Conservation (phyloP, 495 filamentous ascomycete species). For the Podospora bellae-mahoneyi region DNA sequence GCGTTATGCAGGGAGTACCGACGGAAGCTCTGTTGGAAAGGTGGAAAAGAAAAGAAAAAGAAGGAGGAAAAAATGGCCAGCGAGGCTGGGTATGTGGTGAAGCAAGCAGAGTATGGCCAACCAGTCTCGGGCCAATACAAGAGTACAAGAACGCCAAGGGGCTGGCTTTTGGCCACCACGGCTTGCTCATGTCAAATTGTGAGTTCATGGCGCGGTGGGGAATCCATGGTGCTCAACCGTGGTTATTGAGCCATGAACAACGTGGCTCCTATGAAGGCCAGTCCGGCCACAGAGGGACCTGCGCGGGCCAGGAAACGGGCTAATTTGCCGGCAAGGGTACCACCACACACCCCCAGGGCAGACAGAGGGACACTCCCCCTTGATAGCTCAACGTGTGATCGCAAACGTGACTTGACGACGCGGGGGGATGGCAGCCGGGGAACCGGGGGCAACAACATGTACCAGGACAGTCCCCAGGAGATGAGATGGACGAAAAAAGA, state of each 20-base stretch:
- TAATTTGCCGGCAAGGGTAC: constrained; percentile 35
- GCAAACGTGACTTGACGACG: constrained; percentile 22
- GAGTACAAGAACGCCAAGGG: constrained; percentile 12
- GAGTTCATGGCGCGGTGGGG: constrained; percentile 32
- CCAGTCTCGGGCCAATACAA: constrained; percentile 23
- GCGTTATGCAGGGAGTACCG: constrained; percentile 26
- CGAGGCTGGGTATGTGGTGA: no score
- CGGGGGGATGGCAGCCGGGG: not conserved
- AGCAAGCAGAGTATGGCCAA: constrained; percentile 13
- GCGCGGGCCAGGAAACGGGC: constrained; percentile 32
- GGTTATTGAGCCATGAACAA: constrained; percentile 37
- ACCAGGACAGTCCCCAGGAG: constrained; percentile 11
- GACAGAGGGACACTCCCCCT: constrained; percentile 17
- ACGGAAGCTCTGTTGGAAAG: not conserved
- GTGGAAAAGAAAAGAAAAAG: constrained; percentile 7
- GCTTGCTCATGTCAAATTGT: constrained; percentile 15
- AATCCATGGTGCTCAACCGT: constrained; percentile 24
- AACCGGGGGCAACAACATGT: constrained; percentile 12
- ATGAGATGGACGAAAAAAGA: not conserved
- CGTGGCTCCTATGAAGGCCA: constrained; percentile 40
- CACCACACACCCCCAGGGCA: constrained; percentile 13
- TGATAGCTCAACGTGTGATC: constrained; percentile 27
- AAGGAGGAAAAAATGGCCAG: constrained; percentile 1
- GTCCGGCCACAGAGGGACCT: constrained; percentile 22
- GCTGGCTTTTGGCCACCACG: constrained; percentile 26